phyloP scores from a whole-genome alignment of 331 rosid species.

The Malus hybrid region DNA sequence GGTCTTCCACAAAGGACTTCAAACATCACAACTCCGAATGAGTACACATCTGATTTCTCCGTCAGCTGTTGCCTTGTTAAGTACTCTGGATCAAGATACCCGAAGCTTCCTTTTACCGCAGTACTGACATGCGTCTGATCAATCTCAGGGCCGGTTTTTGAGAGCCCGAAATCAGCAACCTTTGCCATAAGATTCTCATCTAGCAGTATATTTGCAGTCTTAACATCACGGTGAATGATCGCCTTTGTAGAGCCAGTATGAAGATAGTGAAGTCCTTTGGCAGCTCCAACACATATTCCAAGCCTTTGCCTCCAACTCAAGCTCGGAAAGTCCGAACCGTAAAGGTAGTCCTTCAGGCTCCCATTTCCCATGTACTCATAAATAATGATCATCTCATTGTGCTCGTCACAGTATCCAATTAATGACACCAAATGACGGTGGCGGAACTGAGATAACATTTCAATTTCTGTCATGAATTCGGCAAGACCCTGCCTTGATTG shows the following conservation, averaged over 20 bases:
- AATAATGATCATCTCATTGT: constrained; percentile 53
- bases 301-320: constrained; percentile 60
- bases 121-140: constrained; percentile 61
- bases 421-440: constrained; percentile 69
- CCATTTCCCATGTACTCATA: constrained; percentile 66
- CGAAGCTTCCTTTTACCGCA: constrained; percentile 66
- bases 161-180: constrained; percentile 67
- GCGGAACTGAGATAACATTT: constrained; percentile 63
- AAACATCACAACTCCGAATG: constrained; percentile 73
- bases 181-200: constrained; percentile 55
- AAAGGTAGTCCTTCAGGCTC: constrained; percentile 46
- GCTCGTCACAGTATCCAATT: constrained; percentile 61
- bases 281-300: constrained; percentile 65
- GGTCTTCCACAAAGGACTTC: constrained; percentile 72
- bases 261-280: constrained; percentile 68
- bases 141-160: constrained; percentile 55
- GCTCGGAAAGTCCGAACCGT: constrained; percentile 34
- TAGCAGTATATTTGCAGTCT: constrained; percentile 62
- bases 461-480: constrained; percentile 65
- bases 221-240: constrained; percentile 65
- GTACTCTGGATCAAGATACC: constrained; percentile 71
- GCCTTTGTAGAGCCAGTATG: constrained; percentile 63
- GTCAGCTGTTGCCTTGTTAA: constrained; percentile 53
- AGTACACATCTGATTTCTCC: constrained; percentile 65
- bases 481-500: constrained; percentile 49